Evolutionary conservation across 495 filamentous ascomycete genomes (phyloP).

Genomic region (Elasticomyces elasticus): DNA sequence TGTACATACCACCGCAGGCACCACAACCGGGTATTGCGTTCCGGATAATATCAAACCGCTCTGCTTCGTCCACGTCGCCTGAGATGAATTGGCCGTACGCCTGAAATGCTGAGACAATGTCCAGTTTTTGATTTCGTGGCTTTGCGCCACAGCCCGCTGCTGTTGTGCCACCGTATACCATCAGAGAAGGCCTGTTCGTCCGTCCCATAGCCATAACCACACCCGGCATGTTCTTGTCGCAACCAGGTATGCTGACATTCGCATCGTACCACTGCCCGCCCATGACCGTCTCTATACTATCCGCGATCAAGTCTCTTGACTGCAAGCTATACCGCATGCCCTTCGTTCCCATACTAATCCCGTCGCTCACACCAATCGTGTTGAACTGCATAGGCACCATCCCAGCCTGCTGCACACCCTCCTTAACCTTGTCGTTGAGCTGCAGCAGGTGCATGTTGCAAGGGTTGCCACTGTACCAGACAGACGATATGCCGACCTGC

Average conservation of each 20-base stretch:
- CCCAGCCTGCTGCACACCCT: slow-evolving; percentile 70
- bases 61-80: slow-evolving; percentile 81
- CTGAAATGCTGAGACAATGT: slow-evolving; percentile 96
- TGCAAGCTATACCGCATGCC: slow-evolving; percentile 95
- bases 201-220: slow-evolving; percentile 96
- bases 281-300: slow-evolving; percentile 98
- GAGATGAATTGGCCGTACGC: slow-evolving; percentile 91
- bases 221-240: slow-evolving; percentile 99
- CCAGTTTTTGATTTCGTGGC: slow-evolving; percentile 66
- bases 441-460: slow-evolving; percentile 98
- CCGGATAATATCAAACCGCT: slow-evolving; percentile 88
- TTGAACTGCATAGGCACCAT: slow-evolving; percentile 69
- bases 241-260: slow-evolving; percentile 96
- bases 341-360: slow-evolving; percentile 67
- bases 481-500: slow-evolving; percentile 92
- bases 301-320: slow-evolving; percentile 89
- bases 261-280: slow-evolving; percentile 98
- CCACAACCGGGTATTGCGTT: slow-evolving; percentile 88
- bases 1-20: slow-evolving; percentile 98
- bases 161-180: slow-evolving; percentile 96
- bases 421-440: slow-evolving; percentile 69
- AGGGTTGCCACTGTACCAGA: slow-evolving; percentile 87
- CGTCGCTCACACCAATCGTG: slow-evolving; percentile 88
- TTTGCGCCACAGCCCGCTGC: slow-evolving; percentile 67
- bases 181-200: slow-evolving; percentile 83